Evolutionary conservation across 78 protist species (phyloP).

Genomic region (Tieghemostelium lacteum): DNA sequence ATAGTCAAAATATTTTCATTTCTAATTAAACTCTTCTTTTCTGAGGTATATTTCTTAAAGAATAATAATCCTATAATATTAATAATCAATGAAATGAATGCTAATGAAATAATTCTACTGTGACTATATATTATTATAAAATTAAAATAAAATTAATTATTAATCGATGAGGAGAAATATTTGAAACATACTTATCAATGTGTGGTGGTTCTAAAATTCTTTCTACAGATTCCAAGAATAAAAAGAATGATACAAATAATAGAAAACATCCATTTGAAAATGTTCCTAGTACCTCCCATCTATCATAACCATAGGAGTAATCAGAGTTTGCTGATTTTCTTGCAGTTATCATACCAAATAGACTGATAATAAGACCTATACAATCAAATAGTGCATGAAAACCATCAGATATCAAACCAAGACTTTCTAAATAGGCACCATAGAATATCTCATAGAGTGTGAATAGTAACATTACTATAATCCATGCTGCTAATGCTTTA

Average conservation of each 20-base stretch:
- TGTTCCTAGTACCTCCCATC: constrained; percentile 77
- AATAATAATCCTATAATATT: constrained; percentile 55
- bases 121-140: constrained; percentile 17
- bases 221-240: constrained; percentile 76
- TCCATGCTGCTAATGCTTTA: constrained; percentile 49
- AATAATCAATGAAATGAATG: constrained; percentile 54
- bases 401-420: constrained; percentile 77
- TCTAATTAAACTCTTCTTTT: constrained; percentile 27
- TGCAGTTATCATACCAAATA: constrained; percentile 41
- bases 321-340: constrained; percentile 48
- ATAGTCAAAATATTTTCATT: constrained; percentile 56
- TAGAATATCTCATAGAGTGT: constrained; percentile 70
- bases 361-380: constrained; percentile 58
- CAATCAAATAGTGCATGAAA: constrained; percentile 78
- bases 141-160: not conserved
- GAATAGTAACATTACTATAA: constrained; percentile 46
- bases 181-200: constrained; percentile 39
- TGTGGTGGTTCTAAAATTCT: constrained; percentile 80
- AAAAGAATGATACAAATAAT: constrained; percentile 72
- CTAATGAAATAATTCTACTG: constrained; percentile 67
- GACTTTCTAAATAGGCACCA: constrained; percentile 69
- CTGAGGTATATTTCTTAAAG: constrained; percentile 40
- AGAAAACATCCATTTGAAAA: constrained; percentile 77
- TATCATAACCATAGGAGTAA: constrained; percentile 79
- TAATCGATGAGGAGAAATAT: not conserved